Evolutionary conservation across 2,329 filamentous ascomycete genomes (phyloP), one percentile per base, ranked within the genome.

Genomic region (Lizonia empirigonia): DNA sequence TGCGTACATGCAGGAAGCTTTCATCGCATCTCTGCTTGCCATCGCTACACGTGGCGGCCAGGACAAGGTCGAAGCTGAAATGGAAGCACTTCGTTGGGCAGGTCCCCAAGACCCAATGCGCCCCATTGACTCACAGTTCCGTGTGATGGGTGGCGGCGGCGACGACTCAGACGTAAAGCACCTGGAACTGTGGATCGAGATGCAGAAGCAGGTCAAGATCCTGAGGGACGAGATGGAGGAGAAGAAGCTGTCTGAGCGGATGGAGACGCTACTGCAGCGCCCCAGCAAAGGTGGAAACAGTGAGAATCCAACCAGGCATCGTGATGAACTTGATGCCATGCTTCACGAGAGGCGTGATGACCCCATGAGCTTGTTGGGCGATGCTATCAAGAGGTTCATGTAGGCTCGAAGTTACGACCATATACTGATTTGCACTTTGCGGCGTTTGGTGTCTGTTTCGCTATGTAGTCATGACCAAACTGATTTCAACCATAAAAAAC

Each of bases 1-100:
- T 53, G 76, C 76, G 2, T 78, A 78, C 51, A 73, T 78, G 64
- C 74, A 78, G 50, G 76, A 78, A 50, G 72, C 73, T 2, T 77
- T 77, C 55, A 66, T 78, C 15, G 71, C 71, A 1, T 62, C 72
- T 7, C 63, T 78, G 15, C 62, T 78, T 15, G 69, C 68, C 20
- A 73, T 73, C 26, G 70, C 70, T 13, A 53, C 53, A 12, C 59
- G 67, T 22, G 55, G 60, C 2, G 58, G 60, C 16, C 58, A 63
- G 22, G 55, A 50, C 13, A 44, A 36, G 20, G 30, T 39, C 12
- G 53, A 56, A 5, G 44, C 39, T 2, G 50, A 54, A 7, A 24
- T 36, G 20, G 53, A 61, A 6, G 47, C 54, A n/a, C 44, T 56
- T 23, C 59, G 52, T 8, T 69, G 60, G 57, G 56, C 65, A 27